Evolutionary conservation across 148 eudicot genomes (phyloP), one percentile per base, ranked within the genome.

Genomic region (Drosera capensis): DNA sequence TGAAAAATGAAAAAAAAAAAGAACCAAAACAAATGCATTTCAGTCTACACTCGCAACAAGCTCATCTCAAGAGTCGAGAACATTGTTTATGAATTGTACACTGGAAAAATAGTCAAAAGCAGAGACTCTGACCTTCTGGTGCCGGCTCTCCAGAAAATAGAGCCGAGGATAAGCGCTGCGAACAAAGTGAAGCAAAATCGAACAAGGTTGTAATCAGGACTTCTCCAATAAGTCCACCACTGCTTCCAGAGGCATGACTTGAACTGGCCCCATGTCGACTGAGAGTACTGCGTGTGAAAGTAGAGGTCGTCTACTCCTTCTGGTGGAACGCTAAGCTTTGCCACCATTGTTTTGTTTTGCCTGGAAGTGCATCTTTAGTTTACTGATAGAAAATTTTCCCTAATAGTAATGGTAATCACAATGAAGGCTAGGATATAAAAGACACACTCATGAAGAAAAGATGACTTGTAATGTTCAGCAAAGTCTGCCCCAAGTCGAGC

Each of bases 231-330:
- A 9, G 84, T 73, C 63, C 56, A 66, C 22, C 59, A 58, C 44
- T 73, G 77, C 46, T 77, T 77, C 84, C 84, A 73, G 14, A 71
- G 58, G 59, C 84, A 77, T n/a, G 77, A 79, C 39, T 51, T 52
- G 45, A 66, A 77, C 52, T 77, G 84, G 3, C 49, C 66, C 36
- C 47, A 49, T 43, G 59, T 63, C 1, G 79, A 40, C 23, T 61
- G 76, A 0, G 79, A 57, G 40, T 73, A 73, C 25, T 55, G 52
- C 2, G 73, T 67, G 0, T 58, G 48, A 25, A 77, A 77, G 21
- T 60, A n/a, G 8, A 77, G 46, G 36, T 70, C 84, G 29, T 48
- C 51, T 19, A 79, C 66, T 14, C 68, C 71, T 4, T 70, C 65
- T 17, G 41, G 21, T 2, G 84, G 79, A 31, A n/a, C 25, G 38